Base-by-base conservation (phyloP, 2,329 filamentous ascomycete genomes). In the Aspergillus unguis region DNA sequence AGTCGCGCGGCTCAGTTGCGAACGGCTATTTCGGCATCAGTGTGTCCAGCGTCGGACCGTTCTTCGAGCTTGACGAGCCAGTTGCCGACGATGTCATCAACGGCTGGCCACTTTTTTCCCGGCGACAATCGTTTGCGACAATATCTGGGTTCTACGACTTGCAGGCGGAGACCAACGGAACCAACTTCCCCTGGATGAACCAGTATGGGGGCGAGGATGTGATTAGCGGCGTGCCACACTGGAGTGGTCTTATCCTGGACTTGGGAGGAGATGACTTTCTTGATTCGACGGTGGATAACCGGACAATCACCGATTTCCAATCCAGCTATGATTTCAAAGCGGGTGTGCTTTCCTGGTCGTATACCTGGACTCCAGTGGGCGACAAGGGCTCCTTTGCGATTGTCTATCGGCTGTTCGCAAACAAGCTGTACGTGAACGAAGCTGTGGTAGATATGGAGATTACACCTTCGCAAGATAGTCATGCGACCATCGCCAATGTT, bases 201-300 rank as follows among this genome's bases (percentile, higher is more conserved):
- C 82, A 88, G 58, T 86, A 87, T 68, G 85, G 85, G 5, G 81
- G 81, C 52, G 86, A 90, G 62, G 86, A 82, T 59, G 84, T 87
- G 46, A 86, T 89, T 56, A 82, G 80, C 47, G 87, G 87, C 26
- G 78, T 90, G 11, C 87, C 87, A 5, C 86, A 89, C 64, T 87
- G 85, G 78, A 77, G 78, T 27, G 83, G 81, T 1, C 70, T 87
- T 35, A 67, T 84, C 33, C 73, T 87, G 17, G 77, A 83, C 48
- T 70, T 82, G 3, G 79, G 79, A 2, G 74, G 79, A 50, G 75
- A 75, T 26, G 70, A 73, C 6, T 77, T 81, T 44, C 73, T 90
- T 31, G 80, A 86, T 71, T 82, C 85, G 3, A 81, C 76, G 0
- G 83, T 85, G 2, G 75, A 82, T 43, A 78, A 76, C 31, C 71